Evolutionary conservation across 805 yeast species (phyloP), one percentile per base, ranked within the genome.

Genomic region (Priceomyces fermenticarens): DNA sequence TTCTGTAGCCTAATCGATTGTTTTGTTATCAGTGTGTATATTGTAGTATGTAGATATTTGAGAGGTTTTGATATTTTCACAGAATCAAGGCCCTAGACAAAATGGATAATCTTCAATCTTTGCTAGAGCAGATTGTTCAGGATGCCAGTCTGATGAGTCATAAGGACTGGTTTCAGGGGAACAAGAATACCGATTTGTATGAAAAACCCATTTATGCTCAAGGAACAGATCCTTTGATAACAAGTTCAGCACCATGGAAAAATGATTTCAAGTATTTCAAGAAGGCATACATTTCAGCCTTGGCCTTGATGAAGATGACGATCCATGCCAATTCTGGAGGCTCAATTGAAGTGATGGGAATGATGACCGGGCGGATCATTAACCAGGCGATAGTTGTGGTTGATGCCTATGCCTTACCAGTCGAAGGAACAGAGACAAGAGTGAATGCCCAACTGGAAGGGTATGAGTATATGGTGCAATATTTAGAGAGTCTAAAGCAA

Each of bases 401-500:
- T 72, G 97, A 91, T 59, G 83, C 82, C 8, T 91, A 85, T 59
- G 82, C 89, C 10, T 64, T 93, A 30, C 98, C 98, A 0, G 97
- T 91, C 1, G 91, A 87, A 58, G 98, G 98, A 1, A 90, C 98
- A 0, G 98, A 93, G 58, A 88, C 97, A 0, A 62, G 98, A 37
- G 99, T 91, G 27, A 93, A 93, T 61, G 97, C 98, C 0, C 89
- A 86, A 55, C 81, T 82, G 12, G 98, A 91, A 55, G 95, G 95
- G 0, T 90, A 90, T 60, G 98, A 91, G 59, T 93, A 84, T 58
- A 90, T 93, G 96, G 93, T 90, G 1, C 83, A 80, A 44, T 89
- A 86, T 60, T 66, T 86, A 38, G 82, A 82, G 40, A 67, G 73
- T 32, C 59, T 78, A 46, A 77, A 77, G 54, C 61, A 66, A 17